A percentile compares a stretch with the other conserved stretches of the same genome.
Conservation (phyloP, 345 rosid genomes). For the Hibiscus tridactylites region DNA sequence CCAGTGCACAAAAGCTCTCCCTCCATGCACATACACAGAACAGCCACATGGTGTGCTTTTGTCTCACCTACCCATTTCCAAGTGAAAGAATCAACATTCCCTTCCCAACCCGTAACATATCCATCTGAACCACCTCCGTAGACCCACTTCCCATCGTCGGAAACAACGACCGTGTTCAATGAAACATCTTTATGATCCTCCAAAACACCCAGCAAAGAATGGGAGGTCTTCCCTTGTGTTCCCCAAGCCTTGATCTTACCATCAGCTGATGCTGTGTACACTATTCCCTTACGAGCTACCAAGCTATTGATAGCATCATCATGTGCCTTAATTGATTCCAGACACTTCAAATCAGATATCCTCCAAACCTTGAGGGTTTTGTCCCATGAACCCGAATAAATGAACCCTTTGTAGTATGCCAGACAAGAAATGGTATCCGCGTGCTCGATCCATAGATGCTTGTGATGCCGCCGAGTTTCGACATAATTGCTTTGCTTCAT, state of each 20-base stretch:
- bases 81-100: conserved; percentile 27
- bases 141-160: conserved; percentile 60
- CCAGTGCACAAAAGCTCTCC: conserved; percentile 72
- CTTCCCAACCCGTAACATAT: conserved; percentile 78
- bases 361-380: conserved; percentile 94
- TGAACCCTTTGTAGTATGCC: conserved; percentile 45
- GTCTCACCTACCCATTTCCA: conserved; percentile 59
- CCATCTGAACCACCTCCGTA: conserved; percentile 93
- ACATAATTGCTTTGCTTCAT: conserved; percentile 84
- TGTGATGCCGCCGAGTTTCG: conserved; percentile 58
- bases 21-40: conserved; percentile 56
- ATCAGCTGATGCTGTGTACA: conserved; percentile 86
- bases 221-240: conserved; percentile 49
- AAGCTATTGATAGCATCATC: conserved; percentile 79
- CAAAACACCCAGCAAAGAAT: conserved; percentile 61
- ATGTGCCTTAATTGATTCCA: conserved; percentile 84
- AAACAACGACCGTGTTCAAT: conserved; percentile 54
- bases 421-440: conserved; percentile 88
- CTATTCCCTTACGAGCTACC: conserved; percentile 51
- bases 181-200: conserved; percentile 78
- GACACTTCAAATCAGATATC: conserved; percentile 65
- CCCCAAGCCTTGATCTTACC: conserved; percentile 68
- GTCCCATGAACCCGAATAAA: conserved; percentile 94
- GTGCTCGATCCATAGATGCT: conserved; percentile 72
- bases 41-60: conserved; percentile 67